Base-by-base conservation (phyloP, 2,329 filamentous ascomycete genomes). In the Corinectria fuckeliana region DNA sequence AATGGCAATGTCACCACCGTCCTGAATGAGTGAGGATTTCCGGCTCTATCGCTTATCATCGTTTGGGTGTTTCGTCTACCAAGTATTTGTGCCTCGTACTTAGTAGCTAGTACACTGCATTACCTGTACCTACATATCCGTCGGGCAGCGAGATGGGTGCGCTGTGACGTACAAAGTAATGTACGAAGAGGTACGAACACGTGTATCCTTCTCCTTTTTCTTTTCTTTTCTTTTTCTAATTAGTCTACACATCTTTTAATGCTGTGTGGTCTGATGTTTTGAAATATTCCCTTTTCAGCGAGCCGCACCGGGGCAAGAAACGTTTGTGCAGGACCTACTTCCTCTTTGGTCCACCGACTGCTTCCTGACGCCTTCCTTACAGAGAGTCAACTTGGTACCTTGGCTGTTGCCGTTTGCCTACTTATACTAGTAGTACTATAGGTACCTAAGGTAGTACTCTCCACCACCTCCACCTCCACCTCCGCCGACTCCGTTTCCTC, bases 311-410 rank as follows among this genome's bases (percentile, higher is more conserved):
- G 64, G 44, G 63, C 48, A 61, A 42, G 53, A 61, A 59, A 58
- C 61, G 54, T 65, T 56, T 64, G 67, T 58, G 54, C 20, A 60
- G 66, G 68, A 62, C 52, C 66, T 64, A 68, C 55, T 70, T 68
- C 68, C 68, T 36, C 49, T 70, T 70, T 69, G n/a, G 68, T 67
- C 65, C 44, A 34, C 53, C 50, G 55, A 64, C 65, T 68, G 56
- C 41, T 47, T 47, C 56, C 56, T 41, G 23, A 30, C 30, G 34
- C 30, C 26, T 39, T 42, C 25, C 44, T 10, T 32, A 36, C 32
- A 30, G 25, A 42, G 25, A 56, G 42, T n/a, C 34, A 18, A 39
- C 44, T 26, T 25, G 23, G 41, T n/a, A 25, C 41, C 41, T 28
- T 18, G 14, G 10, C 18, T 25, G 42, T 44, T 48, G n/a, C n/a